Evolutionary conservation across 495 filamentous ascomycete species (phyloP), one percentile per base, ranked within the genome.

Genomic region (Cercophora scortea): DNA sequence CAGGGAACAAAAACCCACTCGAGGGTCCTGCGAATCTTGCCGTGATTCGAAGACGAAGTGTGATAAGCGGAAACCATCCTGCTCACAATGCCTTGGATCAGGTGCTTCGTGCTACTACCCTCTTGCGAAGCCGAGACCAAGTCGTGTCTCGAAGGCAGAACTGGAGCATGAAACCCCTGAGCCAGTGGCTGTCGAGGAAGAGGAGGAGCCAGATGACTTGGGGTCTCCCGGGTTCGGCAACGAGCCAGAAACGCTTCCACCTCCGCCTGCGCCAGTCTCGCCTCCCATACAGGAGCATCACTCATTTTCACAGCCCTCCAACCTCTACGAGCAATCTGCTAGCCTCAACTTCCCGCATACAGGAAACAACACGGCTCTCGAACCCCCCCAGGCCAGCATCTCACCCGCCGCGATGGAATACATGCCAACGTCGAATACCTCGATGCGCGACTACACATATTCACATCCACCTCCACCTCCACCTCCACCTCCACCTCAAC

Each of bases 1-100:
- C 46, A 45, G 60, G 48, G 57, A 64, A 58, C 49, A 50, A 44
- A 64, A 61, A 32, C 51, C 19, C 18, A 69, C 67, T 4, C 57
- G 65, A 45, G 69, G 69, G 9, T 59, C 61, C 19, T 76, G 74
- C 45, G 57, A 69, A 46, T 57, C 60, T 41, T 76, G 74, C 36
- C 68, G 61, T 33, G 38, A 47, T 35, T 47, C 41, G 16, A 63
- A 60, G 42, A 54, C 49, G 17, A 63, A 60, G 70, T 76, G 73
- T 51, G 66, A 69, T 17, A 72, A 71, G 42, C 60, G 57, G 13
- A 65, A 65, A 47, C 72, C 73, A 16, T 58, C 48, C 11, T 76
- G 72, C 55, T 61, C 64, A 12, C 50, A 62, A 19, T 76, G 73
- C 46, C 13, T 59, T 43, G 52, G 56, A 1, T 47, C 59, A 3